Evolutionary conservation across 23 red algal species (phyloP).

Genomic region (Rhodosorus marinus): DNA sequence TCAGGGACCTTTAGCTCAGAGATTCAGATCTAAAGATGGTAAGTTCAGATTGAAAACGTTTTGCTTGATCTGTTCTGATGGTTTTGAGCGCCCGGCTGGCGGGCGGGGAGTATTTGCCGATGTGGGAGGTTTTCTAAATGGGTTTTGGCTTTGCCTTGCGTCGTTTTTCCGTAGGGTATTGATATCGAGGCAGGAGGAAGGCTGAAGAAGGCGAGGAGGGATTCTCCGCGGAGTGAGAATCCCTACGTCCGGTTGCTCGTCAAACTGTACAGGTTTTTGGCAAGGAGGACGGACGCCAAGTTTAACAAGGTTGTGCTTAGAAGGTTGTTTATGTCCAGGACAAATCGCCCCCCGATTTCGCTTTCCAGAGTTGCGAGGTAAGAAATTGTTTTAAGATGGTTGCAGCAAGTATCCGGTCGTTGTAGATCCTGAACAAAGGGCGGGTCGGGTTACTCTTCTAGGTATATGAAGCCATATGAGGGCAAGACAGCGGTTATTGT

Average conservation of each 20-base stretch:
- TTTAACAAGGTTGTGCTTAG: constrained; percentile 79
- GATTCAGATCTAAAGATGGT: no score
- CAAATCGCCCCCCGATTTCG: constrained; percentile 79
- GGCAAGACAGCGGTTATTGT: constrained; percentile 76
- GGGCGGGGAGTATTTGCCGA: no score
- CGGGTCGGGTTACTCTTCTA: no score
- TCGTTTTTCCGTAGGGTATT: no score
- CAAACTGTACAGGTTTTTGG: constrained; percentile 80
- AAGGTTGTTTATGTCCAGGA: constrained; percentile 90
- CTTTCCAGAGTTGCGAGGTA: constrained; percentile 24
- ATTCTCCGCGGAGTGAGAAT: constrained; percentile 63
- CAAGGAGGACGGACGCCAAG: constrained; percentile 65
- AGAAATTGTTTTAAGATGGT: not conserved
- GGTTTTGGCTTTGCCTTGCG: no score
- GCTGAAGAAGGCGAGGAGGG: constrained; percentile 38
- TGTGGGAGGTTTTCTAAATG: no score
- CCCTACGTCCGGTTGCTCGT: constrained; percentile 84
- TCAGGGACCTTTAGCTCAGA: no score
- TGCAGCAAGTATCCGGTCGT: constrained; percentile 2
- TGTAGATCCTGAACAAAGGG: no score
- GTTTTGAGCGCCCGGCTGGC: no score
- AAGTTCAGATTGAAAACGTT: no score
- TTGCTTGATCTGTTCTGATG: no score
- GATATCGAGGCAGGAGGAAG: constrained; percentile 90
- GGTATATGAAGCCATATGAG: constrained; percentile 16